phyloP scores from a whole-genome alignment of 2,329 filamentous ascomycete species.

The Orbilia brochopaga region DNA sequence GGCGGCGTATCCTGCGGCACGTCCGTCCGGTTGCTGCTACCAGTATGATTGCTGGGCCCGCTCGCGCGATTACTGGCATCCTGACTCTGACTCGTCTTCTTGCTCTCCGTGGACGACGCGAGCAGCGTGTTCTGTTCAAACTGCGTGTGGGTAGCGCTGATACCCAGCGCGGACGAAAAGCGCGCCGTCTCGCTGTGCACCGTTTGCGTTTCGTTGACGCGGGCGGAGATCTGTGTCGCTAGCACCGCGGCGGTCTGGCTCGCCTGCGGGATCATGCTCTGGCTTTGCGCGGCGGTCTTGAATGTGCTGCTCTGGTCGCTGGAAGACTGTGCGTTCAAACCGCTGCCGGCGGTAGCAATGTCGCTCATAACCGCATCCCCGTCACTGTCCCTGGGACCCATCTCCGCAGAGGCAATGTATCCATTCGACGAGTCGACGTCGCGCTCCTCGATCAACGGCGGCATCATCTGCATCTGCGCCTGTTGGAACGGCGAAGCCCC shows the following conservation, averaged over 20 bases:
- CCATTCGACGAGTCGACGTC: slow-evolving; percentile 37
- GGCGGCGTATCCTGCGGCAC: slow-evolving; percentile 49
- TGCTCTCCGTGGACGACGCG: slow-evolving; percentile 80
- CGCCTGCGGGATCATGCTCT: slow-evolving; percentile 60
- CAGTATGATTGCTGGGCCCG: slow-evolving; percentile 60
- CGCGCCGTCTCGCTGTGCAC: slow-evolving; percentile 49
- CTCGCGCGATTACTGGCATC: slow-evolving; percentile 23
- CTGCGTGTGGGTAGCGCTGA: slow-evolving; percentile 65
- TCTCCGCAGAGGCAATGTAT: slow-evolving; percentile 40
- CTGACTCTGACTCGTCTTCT: slow-evolving; percentile 71
- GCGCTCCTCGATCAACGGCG: slow-evolving; percentile 32
- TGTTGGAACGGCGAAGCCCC: slow-evolving; percentile 26
- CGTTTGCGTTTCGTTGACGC: slow-evolving; percentile 26
- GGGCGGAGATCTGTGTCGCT: slow-evolving; percentile 60
- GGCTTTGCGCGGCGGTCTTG: slow-evolving; percentile 62
- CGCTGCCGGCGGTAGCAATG: slow-evolving; percentile 17
- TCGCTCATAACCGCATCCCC: slow-evolving; percentile 50
- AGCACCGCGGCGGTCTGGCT: slow-evolving; percentile 58
- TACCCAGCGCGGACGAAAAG: slow-evolving; percentile 48
- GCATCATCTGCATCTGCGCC: slow-evolving; percentile 42
- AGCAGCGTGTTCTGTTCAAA: slow-evolving; percentile 74
- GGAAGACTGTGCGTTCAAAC: slow-evolving; percentile 15
- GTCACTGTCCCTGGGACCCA: slow-evolving; percentile 44
- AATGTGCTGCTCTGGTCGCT: slow-evolving; percentile 59
- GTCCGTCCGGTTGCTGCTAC: slow-evolving; percentile 59